These are phyloP conservation scores for Pouteria glomerata DNA, from an alignment of 148 eudicot genomes.

Conservation along the genomic window DNA sequence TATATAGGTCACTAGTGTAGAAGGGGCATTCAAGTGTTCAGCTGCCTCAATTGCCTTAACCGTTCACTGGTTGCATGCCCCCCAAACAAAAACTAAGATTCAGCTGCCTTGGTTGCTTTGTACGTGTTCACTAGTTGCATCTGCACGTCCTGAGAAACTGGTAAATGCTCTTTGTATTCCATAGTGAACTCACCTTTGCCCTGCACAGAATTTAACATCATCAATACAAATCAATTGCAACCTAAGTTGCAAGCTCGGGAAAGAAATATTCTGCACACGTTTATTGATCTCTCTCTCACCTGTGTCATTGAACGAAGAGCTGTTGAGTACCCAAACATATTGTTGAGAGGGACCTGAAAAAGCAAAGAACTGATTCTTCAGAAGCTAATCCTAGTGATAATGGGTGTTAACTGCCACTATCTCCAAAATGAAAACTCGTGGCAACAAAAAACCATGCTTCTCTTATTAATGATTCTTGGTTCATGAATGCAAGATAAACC, in stretches of 20 bases:
- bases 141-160: conserved; percentile 87
- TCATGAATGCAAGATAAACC: no score
- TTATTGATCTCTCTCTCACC: conserved; percentile 28
- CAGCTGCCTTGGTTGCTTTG: conserved; percentile 60
- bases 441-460: background rate
- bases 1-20: no score
- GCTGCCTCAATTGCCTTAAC: no score
- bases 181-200: conserved; percentile 97
- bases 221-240: background rate
- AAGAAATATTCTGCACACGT: background rate
- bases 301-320: conserved; percentile 91
- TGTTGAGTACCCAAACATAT: conserved; percentile 93
- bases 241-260: background rate
- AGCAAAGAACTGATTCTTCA: background rate
- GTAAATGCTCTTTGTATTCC: conserved; percentile 88
- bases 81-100: conserved; percentile 4
- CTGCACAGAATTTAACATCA: conserved; percentile 30
- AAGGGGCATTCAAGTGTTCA: no score
- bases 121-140: conserved; percentile 64
- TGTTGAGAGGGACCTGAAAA: conserved; percentile 88
- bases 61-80: no score
- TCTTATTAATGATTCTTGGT: background rate
- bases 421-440: background rate
- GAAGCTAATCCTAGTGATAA: background rate
- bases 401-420: background rate